Percentiles rank a stretch among this genome's conserved stretches.
These are phyloP conservation scores for Leucoagaricus sp. DNA, from an alignment of 1,284 basidiomycete genomes.

Conservation along the genomic window DNA sequence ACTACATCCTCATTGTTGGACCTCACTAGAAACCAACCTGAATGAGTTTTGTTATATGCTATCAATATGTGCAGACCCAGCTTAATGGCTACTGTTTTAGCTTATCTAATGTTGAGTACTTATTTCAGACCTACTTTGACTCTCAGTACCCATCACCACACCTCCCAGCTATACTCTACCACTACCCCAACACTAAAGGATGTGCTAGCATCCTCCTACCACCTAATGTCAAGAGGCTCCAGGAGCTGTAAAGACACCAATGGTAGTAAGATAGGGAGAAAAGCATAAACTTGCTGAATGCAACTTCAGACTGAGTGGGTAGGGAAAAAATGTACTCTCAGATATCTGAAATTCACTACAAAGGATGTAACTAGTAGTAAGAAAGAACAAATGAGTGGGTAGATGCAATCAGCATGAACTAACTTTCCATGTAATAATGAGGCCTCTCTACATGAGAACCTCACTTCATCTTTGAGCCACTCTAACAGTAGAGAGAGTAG, in stretches of 20 bases:
- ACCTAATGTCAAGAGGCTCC: slow-evolving; percentile 26
- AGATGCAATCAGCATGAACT: slow-evolving; percentile 24
- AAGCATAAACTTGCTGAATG: background rate
- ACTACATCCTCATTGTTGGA: slow-evolving; percentile 1
- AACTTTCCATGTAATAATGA: slow-evolving; percentile 37
- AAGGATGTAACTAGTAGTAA: background rate
- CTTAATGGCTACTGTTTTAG: background rate
- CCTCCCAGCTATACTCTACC: slow-evolving; percentile 29
- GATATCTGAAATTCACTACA: background rate
- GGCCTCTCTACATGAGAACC: slow-evolving; percentile 26
- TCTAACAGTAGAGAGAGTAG: background rate
- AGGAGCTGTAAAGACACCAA: background rate
- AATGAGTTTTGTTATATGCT: no score
- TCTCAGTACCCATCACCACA: slow-evolving; percentile 33
- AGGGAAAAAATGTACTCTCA: background rate
- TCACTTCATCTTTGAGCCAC: slow-evolving; percentile 19
- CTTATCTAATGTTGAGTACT: background rate
- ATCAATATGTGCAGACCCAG: background rate
- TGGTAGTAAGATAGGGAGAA: background rate
- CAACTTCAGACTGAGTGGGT: background rate
- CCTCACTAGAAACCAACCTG: background rate
- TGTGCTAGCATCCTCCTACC: slow-evolving; percentile 41
- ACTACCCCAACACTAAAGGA: slow-evolving; percentile 41
- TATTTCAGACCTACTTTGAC: slow-evolving; percentile 12
- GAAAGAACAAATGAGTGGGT: slow-evolving; percentile 4